Evolutionary conservation across 805 yeast species (phyloP), one percentile per base, ranked within the genome.

Genomic region (Saccharomycopsis sp.): DNA sequence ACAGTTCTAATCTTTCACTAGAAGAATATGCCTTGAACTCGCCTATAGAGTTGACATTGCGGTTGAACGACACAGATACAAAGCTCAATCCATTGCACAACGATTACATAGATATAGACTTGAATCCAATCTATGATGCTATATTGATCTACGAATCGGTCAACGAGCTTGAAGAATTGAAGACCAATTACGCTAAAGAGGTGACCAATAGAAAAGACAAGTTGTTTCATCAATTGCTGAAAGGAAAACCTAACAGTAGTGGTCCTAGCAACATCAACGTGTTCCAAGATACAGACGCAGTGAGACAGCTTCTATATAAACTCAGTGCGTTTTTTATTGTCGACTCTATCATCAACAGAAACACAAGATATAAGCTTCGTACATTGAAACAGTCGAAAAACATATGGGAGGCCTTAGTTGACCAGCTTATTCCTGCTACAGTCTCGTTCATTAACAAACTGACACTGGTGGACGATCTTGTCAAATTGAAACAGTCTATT

Each of bases 121-220:
- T 91, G 58, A 79, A 83, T n/a, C 87, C 91, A 4, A 75, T 92
- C 29, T 88, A 83, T 69, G 97, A 92, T 71, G 84, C 95, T 2
- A 79, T 89, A 24, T 75, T 91, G 64, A 95, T 94, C 1, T 91
- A 85, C 67, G 81, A 85, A 59, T 84, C 91, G 2, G 76, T 91
- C 52, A 83, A 85, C 54, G 86, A 84, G 65, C 71, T 77, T 16
- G 83, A 80, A n/a, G 77, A 76, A 54, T 76, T 94, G 55, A 76
- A 81, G 50, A 75, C 76, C 40, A 84, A 83, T 60, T 84, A 87
- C 63, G 81, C 83, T 55, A 83, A 83, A 61, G 96, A 89, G 68
- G 75, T 92, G 73, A 73, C 82, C 55, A 77, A 83, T 57, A 84
- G 88, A 69, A 82, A 89, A 63, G 87, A 84, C 62, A 75, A 88